A percentile compares a stretch with the other conserved stretches of the same genome.
Conservation (phyloP, 352 stramenopile species). For the Phytophthora macrochlamydospora region DNA sequence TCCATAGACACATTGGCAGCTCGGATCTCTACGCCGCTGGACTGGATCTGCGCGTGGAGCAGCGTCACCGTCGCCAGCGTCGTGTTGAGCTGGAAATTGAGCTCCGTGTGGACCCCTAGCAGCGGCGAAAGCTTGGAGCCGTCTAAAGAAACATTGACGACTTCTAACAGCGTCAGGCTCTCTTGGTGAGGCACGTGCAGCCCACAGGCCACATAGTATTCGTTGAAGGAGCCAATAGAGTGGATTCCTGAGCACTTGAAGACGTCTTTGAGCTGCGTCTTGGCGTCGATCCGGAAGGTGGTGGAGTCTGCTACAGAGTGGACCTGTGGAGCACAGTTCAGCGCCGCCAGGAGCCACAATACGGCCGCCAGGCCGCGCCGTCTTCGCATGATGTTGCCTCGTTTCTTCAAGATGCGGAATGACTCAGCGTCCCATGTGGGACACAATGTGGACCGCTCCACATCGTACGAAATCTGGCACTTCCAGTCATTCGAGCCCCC, state of each 20-base stretch:
- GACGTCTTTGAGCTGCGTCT: constrained; percentile 53
- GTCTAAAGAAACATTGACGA: constrained; percentile 54
- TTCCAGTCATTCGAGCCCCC: background rate
- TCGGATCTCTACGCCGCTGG: constrained; percentile 68
- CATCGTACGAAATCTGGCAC: constrained; percentile 13
- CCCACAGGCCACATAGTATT: constrained; percentile 80
- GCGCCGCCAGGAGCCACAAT: constrained; percentile 3
- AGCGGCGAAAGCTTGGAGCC: constrained; percentile 42
- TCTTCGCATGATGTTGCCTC: constrained; percentile 2
- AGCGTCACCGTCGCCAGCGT: constrained; percentile 39
- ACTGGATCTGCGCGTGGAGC: constrained; percentile 51
- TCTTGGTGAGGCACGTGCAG: constrained; percentile 43
- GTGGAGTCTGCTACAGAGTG: constrained; percentile 18
- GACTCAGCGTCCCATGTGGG: background rate
- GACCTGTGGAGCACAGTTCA: background rate
- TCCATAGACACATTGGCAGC: constrained; percentile 53
- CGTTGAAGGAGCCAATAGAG: constrained; percentile 82
- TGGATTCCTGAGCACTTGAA: constrained; percentile 72
- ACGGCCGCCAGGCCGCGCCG: background rate
- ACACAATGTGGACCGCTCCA: constrained; percentile 11
- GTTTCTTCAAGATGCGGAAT: constrained; percentile 9
- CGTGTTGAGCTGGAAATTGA: constrained; percentile 50
- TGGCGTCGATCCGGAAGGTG: constrained; percentile 60
- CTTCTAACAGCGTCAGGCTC: constrained; percentile 38
- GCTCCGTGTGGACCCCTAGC: constrained; percentile 52